phyloP scores from a whole-genome alignment of 2,329 filamentous ascomycete species.

The Colletotrichum godetiae region DNA sequence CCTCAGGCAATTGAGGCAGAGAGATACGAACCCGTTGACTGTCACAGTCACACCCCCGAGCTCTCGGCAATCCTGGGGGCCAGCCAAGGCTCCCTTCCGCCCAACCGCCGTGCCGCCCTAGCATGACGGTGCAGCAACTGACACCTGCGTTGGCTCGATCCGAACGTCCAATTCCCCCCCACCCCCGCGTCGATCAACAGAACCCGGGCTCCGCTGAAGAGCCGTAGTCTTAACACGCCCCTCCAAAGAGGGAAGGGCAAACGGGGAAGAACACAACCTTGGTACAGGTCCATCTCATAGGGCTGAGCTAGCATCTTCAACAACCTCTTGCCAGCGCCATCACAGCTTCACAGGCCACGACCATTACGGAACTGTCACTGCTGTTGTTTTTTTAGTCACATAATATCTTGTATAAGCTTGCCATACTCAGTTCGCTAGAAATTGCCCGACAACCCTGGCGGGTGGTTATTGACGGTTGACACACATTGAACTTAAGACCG shows the following conservation, averaged over 20 bases:
- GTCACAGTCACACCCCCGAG: neutral
- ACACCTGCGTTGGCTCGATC: constrained; percentile 24
- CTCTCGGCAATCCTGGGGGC: neutral
- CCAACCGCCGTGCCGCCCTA: neutral
- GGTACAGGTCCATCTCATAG: neutral
- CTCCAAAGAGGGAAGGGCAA: constrained; percentile 6
- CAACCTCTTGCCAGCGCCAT: neutral
- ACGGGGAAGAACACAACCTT: neutral
- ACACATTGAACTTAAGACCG: neutral
- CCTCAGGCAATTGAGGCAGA: neutral
- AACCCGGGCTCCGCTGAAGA: constrained; percentile 18
- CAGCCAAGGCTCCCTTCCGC: neutral
- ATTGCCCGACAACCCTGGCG: neutral
- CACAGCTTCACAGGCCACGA: neutral
- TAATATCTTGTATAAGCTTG: neutral
- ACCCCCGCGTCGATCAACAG: constrained; percentile 27
- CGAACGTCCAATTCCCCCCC: constrained; percentile 14
- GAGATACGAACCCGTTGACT: neutral
- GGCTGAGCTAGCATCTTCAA: constrained; percentile 15
- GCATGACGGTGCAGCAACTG: constrained; percentile 25
- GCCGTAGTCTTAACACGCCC: constrained; percentile 8
- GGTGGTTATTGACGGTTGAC: neutral
- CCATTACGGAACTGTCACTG: too few relatives aligned
- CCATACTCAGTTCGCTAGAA: neutral
- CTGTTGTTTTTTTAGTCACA: neutral